Evolutionary conservation across 2,329 filamentous ascomycete species (phyloP).

Genomic region (Fusarium anthophilum): DNA sequence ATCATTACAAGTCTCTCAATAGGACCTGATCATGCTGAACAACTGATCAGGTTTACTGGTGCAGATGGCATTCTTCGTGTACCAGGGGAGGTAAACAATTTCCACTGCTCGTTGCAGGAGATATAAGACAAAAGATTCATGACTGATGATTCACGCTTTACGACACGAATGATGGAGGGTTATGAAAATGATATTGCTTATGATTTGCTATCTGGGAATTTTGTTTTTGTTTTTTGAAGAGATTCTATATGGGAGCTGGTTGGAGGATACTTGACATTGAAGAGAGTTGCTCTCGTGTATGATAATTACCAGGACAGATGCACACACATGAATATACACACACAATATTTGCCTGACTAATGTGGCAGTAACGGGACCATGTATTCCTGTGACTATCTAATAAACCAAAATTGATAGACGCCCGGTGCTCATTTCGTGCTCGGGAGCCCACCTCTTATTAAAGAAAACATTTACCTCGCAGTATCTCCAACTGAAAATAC

Average conservation of each 20-base stretch:
- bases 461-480: neutral
- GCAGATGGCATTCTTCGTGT: neutral
- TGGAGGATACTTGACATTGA: slow-evolving; percentile 27
- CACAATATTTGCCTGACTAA: slow-evolving; percentile 19
- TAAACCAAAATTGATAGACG: neutral
- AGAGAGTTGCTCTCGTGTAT: slow-evolving; percentile 30
- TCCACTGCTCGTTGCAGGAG: neutral
- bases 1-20: slow-evolving; percentile 23
- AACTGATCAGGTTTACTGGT: neutral
- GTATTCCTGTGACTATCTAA: neutral
- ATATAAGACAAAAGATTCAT: slow-evolving; percentile 33
- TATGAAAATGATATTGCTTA: slow-evolving; percentile 27
- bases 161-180: slow-evolving; percentile 35
- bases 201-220: slow-evolving; percentile 28
- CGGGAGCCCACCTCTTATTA: neutral
- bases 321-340: slow-evolving; percentile 2
- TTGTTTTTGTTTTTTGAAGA: slow-evolving; percentile 30
- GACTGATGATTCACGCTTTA: slow-evolving; percentile 43
- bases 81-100: neutral
- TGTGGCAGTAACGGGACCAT: slow-evolving; percentile 1
- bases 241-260: slow-evolving; percentile 13
- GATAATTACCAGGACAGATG: slow-evolving; percentile 8
- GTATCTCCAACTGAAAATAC: slow-evolving; percentile 5
- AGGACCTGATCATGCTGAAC: slow-evolving; percentile 1
- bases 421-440: neutral